These are phyloP conservation scores for Gnomoniopsis smithogilvyi DNA, from an alignment of 2,329 filamentous ascomycete genomes.

Conservation along the genomic window DNA sequence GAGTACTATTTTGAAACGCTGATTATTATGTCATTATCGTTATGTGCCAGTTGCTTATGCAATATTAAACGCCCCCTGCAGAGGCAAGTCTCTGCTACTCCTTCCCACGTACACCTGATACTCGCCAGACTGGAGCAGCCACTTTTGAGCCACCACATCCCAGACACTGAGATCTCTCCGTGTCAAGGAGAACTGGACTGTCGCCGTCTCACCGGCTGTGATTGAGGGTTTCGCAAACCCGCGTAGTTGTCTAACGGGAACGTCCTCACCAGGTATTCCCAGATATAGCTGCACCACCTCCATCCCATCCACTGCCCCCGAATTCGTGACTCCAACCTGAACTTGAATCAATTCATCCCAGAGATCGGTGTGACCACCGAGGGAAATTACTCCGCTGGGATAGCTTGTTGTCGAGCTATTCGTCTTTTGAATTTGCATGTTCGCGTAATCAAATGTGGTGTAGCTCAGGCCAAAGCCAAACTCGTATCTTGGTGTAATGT, in stretches of 20 bases:
- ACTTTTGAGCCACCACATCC: constrained; percentile 60
- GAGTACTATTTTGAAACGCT: too few species aligned
- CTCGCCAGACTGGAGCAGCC: constrained; percentile 47
- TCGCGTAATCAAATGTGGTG: constrained; percentile 48
- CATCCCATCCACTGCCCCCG: constrained; percentile 37
- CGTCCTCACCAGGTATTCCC: constrained; percentile 35
- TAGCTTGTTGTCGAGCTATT: constrained; percentile 28
- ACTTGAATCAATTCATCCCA: constrained; percentile 45
- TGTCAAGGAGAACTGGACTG: constrained; percentile 51
- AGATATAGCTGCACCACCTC: constrained; percentile 49
- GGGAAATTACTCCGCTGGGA: constrained; percentile 35
- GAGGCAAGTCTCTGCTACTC: constrained; percentile 43
- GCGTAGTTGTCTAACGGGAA: constrained; percentile 56
- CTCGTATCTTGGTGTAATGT: constrained; percentile 49
- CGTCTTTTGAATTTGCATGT: constrained; percentile 34
- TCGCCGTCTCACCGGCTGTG: constrained; percentile 39
- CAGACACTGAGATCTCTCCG: constrained; percentile 65
- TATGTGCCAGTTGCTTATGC: too few species aligned
- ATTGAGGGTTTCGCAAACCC: constrained; percentile 62
- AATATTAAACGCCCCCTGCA: constrained; percentile 29
- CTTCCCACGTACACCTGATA: constrained; percentile 44
- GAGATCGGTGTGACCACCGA: constrained; percentile 44
- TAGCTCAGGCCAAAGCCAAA: constrained; percentile 58
- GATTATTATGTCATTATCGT: too few species aligned
- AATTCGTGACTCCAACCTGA: constrained; percentile 38